phyloP scores from a whole-genome alignment of 1,284 basidiomycete genomes.

The Apiotrichum gracile region DNA sequence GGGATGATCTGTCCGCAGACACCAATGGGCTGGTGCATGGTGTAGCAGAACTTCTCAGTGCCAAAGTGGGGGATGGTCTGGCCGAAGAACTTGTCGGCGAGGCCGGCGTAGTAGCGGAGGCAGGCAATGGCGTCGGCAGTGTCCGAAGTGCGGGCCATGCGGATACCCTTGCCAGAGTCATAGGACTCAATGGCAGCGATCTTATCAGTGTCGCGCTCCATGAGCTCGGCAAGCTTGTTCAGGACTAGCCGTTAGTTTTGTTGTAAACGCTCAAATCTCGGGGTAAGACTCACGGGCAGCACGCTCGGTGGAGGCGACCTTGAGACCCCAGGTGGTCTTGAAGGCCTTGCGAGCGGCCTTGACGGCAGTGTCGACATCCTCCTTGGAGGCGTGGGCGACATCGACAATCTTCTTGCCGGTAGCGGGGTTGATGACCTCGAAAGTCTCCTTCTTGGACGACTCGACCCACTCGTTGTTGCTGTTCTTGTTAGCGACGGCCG shows the following conservation, averaged over 20 bases:
- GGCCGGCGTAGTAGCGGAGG: slow-evolving; percentile 68
- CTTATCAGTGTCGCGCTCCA: slow-evolving; percentile 66
- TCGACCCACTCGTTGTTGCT: slow-evolving; percentile 38
- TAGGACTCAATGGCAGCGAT: slow-evolving; percentile 66
- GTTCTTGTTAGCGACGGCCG: not conserved
- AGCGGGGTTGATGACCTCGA: slow-evolving; percentile 49
- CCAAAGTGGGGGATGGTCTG: slow-evolving; percentile 39
- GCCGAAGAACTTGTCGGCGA: slow-evolving; percentile 62
- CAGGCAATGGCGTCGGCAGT: slow-evolving; percentile 74
- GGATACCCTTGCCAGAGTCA: slow-evolving; percentile 82
- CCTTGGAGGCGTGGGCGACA: slow-evolving; percentile 30
- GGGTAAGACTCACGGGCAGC: slow-evolving; percentile 50
- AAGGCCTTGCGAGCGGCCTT: slow-evolving; percentile 73
- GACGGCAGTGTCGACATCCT: slow-evolving; percentile 78
- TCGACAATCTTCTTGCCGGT: slow-evolving; percentile 50
- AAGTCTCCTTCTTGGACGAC: slow-evolving; percentile 24
- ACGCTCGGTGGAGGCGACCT: slow-evolving; percentile 73
- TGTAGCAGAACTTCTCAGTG: slow-evolving; percentile 70
- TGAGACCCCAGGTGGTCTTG: slow-evolving; percentile 83
- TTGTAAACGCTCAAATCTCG: not conserved
- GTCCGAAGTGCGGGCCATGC: slow-evolving; percentile 74
- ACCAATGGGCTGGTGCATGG: slow-evolving; percentile 86
- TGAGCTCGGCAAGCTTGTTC: slow-evolving; percentile 80
- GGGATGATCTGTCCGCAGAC: slow-evolving; percentile 88
- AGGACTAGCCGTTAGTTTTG: slow-evolving; percentile 49